These are phyloP conservation scores for Dissophora globulifera DNA, from an alignment of 192 early-diverging fungal genomes.

Conservation along the genomic window DNA sequence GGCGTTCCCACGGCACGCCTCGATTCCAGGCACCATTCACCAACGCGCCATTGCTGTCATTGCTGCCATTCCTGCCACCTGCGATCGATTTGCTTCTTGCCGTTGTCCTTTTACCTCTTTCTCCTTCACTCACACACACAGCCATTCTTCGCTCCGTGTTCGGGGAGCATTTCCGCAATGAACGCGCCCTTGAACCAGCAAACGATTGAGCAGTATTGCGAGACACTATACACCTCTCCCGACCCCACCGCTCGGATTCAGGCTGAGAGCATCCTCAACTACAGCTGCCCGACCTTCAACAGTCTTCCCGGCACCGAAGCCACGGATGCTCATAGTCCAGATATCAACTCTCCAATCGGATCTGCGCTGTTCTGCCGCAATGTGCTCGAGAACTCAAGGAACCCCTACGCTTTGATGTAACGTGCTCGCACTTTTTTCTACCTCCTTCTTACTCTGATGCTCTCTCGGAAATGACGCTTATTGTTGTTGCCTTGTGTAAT, in stretches of 20 bases:
- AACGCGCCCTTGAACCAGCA: constrained; percentile 22
- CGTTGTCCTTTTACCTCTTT: neutral
- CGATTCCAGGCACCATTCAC: too few species aligned
- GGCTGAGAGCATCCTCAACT: constrained; percentile 35
- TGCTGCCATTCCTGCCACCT: too few species aligned
- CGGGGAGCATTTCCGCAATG: constrained; percentile 13
- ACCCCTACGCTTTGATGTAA: constrained; percentile 45
- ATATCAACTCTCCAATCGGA: constrained; percentile 37
- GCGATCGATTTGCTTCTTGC: neutral
- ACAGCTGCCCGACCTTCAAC: constrained; percentile 41
- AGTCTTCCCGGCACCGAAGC: neutral
- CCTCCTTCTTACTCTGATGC: neutral
- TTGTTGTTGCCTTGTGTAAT: neutral
- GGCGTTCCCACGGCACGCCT: too few species aligned
- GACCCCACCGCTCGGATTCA: constrained; percentile 22
- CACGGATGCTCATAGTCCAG: constrained; percentile 9
- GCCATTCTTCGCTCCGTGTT: neutral
- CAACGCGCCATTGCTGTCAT: too few species aligned
- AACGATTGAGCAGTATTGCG: constrained; percentile 40
- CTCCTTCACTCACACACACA: neutral
- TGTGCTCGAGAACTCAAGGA: constrained; percentile 35
- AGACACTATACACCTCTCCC: constrained; percentile 44
- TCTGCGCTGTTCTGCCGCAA: constrained; percentile 42
- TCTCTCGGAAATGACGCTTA: neutral
- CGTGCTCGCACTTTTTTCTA: neutral